Conservation (phyloP, 495 filamentous ascomycete species). For the Aspergillus campestris region DNA sequence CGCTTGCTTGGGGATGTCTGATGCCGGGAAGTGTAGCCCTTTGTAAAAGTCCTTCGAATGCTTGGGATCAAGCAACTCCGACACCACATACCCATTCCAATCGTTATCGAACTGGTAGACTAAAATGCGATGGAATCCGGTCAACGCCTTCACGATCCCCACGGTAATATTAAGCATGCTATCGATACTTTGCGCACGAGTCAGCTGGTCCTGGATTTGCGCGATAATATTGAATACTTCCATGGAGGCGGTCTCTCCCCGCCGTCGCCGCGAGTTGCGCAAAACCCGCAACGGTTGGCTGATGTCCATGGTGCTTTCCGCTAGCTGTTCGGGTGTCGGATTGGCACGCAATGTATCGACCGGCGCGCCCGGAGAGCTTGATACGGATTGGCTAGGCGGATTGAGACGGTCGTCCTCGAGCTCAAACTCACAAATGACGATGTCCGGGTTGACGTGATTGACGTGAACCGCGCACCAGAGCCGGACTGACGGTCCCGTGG, state of each 20-base stretch:
- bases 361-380: constrained; percentile 49
- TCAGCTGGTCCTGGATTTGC: constrained; percentile 53
- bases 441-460: constrained; percentile 51
- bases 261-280: constrained; percentile 65
- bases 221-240: constrained; percentile 84
- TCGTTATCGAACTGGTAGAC: constrained; percentile 83
- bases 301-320: constrained; percentile 55
- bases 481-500: constrained; percentile 46
- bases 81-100: constrained; percentile 81
- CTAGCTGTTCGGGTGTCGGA: constrained; percentile 63
- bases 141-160: constrained; percentile 58
- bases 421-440: constrained; percentile 90
- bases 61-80: constrained; percentile 73
- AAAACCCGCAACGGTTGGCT: constrained; percentile 75
- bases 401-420: constrained; percentile 69
- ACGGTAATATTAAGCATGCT: constrained; percentile 40
- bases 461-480: constrained; percentile 88
- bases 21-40: constrained; percentile 82
- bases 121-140: constrained; percentile 89
- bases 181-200: constrained; percentile 38
- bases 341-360: constrained; percentile 64
- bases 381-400: constrained; percentile 54
- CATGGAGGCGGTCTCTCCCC: constrained; percentile 83
- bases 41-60: constrained; percentile 84
- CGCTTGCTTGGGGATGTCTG: constrained; percentile 80